These are phyloP conservation scores for Penicillium daleae DNA, from an alignment of 495 filamentous ascomycete genomes.

Conservation along the genomic window DNA sequence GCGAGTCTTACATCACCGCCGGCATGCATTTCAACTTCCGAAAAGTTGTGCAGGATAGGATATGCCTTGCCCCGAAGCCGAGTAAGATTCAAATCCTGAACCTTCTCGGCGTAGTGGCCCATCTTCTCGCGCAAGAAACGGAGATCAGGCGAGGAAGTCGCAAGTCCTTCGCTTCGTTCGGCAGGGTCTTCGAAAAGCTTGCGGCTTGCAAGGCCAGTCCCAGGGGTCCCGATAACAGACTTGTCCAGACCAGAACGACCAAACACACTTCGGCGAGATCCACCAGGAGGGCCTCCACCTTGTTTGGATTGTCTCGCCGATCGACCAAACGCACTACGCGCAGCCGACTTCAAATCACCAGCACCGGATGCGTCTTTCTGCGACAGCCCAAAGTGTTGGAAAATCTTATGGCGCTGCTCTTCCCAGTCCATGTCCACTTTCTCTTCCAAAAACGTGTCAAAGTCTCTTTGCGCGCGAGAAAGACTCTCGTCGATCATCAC, in stretches of 20 bases:
- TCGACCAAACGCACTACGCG: conserved; percentile 62
- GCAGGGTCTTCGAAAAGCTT: conserved; percentile 70
- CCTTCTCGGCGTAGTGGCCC: conserved; percentile 71
- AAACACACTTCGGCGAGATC: conserved; percentile 64
- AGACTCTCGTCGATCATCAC: conserved; percentile 89
- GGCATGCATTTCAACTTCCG: conserved; percentile 66
- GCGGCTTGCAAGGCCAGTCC: conserved; percentile 54
- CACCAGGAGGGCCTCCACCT: conserved; percentile 36
- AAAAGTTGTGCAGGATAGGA: conserved; percentile 73
- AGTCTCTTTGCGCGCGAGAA: conserved; percentile 82
- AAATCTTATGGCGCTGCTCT: conserved; percentile 85
- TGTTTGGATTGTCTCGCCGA: conserved; percentile 51
- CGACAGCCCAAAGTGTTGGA: conserved; percentile 92
- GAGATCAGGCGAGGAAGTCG: conserved; percentile 61
- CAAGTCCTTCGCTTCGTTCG: conserved; percentile 51
- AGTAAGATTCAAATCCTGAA: conserved; percentile 73
- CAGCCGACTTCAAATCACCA: conserved; percentile 43
- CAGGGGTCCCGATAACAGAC: conserved; percentile 82
- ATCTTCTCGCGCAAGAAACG: conserved; percentile 80
- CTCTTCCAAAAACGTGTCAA: conserved; percentile 90
- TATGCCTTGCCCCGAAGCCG: conserved; percentile 66
- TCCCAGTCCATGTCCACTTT: conserved; percentile 96
- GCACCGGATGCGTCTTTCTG: conserved; percentile 55
- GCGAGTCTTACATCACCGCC: conserved; percentile 60
- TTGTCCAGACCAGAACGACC: conserved; percentile 72